Base-by-base conservation (phyloP, 345 rosid genomes). In the Psidium guajava region DNA sequence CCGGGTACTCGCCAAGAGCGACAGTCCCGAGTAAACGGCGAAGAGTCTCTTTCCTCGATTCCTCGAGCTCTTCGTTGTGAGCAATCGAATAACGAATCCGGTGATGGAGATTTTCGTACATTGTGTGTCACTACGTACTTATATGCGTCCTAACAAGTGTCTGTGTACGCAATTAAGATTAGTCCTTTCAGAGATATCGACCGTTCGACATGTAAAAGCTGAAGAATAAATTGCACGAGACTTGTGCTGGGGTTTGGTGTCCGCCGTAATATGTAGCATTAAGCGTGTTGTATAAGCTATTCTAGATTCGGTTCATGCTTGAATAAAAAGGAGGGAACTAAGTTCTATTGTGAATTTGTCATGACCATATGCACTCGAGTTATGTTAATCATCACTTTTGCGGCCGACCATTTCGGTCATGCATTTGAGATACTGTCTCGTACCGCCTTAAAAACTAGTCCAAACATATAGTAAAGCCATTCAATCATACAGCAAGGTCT, bases 11-110 rank as follows among this genome's bases (percentile, higher is more conserved):
- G 0, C 87, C 90, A 22, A 87, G 87, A 81, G 82, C 90, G 11
- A 85, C 88, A 24, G 86, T 89, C 85, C 86, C 91, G 1, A 89
- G 85, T 89, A 93, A 91, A 89, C 90, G 90, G 74, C 90, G 85
- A 75, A 89, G 91, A 88, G 49, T 90, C 69, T 85, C 91, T 81
- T 86, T 83, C 82, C 85, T 91, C 11, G 88, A 91, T 64, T 90
- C 96, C 52, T 91, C 88, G 0, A 83, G 90, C 82, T 90, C 91
- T 13, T 92, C 91, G 32, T 90, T 90, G 2, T 91, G 86, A 88
- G 82, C 22, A 44, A 50, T 51, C 18, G 59, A 49, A 82, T 82
- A 21, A 40, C 12, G 22, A 24, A 55, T 32, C 28, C 44, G 16
- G 16, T 13, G 59, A 82, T 5, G 8, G 18, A 55, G 22, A 27